A percentile compares a stretch with the other conserved stretches of the same genome.
Evolutionary conservation across 192 early-diverging fungal species (phyloP).

Genomic region (Backusella tuberculispora): DNA sequence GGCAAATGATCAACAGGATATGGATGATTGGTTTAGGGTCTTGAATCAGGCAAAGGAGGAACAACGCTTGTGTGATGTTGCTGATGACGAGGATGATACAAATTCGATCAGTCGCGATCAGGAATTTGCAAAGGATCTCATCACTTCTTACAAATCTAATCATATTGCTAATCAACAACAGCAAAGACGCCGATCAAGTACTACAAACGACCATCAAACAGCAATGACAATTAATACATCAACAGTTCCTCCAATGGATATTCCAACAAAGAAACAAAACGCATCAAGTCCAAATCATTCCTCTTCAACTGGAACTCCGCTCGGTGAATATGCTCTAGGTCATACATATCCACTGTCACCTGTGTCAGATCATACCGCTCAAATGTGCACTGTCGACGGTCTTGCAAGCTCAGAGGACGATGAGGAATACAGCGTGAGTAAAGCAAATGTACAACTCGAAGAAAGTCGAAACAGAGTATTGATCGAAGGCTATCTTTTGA

Average conservation of each 20-base stretch:
- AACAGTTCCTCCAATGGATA: conserved; percentile 29
- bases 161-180: conserved; percentile 21
- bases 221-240: not conserved
- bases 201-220: not conserved
- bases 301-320: not conserved
- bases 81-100: conserved; percentile 24
- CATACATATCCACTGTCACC: conserved; percentile 39
- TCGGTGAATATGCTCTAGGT: conserved; percentile 27
- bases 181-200: conserved; percentile 26
- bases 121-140: conserved; percentile 38
- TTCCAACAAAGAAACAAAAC: conserved; percentile 12
- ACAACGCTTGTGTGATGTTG: conserved; percentile 25
- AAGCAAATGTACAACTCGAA: conserved; percentile 45
- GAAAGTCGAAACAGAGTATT: conserved; percentile 52
- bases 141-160: conserved; percentile 35
- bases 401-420: conserved; percentile 40
- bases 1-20: conserved; percentile 52
- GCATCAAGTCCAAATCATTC: conserved; percentile 12
- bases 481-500: conserved; percentile 56
- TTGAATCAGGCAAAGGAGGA: conserved; percentile 62
- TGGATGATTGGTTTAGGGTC: conserved; percentile 76
- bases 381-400: conserved; percentile 31
- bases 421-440: conserved; percentile 32
- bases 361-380: conserved; percentile 27
- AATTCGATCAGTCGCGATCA: conserved; percentile 37